phyloP scores from a whole-genome alignment of 2,329 filamentous ascomycete genomes.

The Alternaria hordeiaustralica region DNA sequence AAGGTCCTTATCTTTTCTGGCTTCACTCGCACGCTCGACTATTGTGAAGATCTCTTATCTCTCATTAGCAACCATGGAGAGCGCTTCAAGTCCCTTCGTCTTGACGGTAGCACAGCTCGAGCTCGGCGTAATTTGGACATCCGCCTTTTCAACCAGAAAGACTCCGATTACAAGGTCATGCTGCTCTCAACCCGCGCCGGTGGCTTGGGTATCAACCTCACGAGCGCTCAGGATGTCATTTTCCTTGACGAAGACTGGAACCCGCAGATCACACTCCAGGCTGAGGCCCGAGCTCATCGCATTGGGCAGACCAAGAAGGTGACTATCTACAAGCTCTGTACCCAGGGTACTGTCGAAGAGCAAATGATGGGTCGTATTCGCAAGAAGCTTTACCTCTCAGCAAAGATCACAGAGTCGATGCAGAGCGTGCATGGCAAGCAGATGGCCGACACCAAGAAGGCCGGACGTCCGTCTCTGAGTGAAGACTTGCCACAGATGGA shows the following conservation, averaged over 20 bases:
- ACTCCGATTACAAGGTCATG: conserved; percentile 60
- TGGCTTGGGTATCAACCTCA: conserved; percentile 63
- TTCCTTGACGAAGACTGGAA: conserved; percentile 66
- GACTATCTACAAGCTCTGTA: conserved; percentile 63
- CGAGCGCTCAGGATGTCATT: conserved; percentile 61
- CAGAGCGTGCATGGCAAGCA: conserved; percentile 57
- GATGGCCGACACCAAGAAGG: conserved; percentile 22
- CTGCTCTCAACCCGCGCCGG: conserved; percentile 63
- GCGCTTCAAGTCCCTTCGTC: conserved; percentile 55
- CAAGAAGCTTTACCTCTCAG: conserved; percentile 68
- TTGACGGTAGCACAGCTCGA: conserved; percentile 59
- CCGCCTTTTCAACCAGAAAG: conserved; percentile 58
- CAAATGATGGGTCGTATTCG: conserved; percentile 65
- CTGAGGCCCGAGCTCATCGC: conserved; percentile 61
- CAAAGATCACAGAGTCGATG: conserved; percentile 67
- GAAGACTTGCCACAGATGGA: conserved; percentile 61
- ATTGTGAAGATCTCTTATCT: conserved; percentile 59
- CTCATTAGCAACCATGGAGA: conserved; percentile 52
- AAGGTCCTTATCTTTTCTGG: conserved; percentile 65
- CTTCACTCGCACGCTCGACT: conserved; percentile 60
- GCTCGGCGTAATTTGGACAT: conserved; percentile 61
- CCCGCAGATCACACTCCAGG: conserved; percentile 61
- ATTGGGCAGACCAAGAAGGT: conserved; percentile 63
- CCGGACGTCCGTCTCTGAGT: conserved; percentile 32
- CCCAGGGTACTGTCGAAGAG: conserved; percentile 64